Evolutionary conservation across 768 basidiomycete species (phyloP).

Genomic region (Sarcodon aspratus): DNA sequence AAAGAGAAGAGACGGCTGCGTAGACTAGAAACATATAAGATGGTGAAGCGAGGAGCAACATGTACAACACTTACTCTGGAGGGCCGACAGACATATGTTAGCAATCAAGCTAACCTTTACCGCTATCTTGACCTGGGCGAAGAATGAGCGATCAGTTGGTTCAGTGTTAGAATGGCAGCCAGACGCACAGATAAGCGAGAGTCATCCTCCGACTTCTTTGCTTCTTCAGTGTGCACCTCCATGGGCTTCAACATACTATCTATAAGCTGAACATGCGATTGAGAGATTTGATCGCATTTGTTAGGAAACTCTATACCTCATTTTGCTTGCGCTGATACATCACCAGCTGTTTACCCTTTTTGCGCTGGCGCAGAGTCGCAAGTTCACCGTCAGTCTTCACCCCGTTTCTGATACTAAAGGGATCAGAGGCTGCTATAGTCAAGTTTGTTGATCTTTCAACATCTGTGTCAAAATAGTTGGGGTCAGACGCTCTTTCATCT

Average conservation of each 20-base stretch:
- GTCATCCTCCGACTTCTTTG: conserved; percentile 54
- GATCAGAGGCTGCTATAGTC: conserved; percentile 35
- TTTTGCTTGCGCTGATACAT: conserved; percentile 65
- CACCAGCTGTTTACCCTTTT: conserved; percentile 53
- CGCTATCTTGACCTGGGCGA: conserved; percentile 71
- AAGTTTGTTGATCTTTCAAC: conserved; percentile 30
- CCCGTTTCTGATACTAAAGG: conserved; percentile 53
- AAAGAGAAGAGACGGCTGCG: conserved; percentile 76
- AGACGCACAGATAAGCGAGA: conserved; percentile 52
- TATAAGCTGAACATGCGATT: conserved; percentile 52
- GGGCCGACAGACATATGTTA: conserved; percentile 60
- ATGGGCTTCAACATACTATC: conserved; percentile 81
- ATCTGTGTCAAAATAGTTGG: conserved; percentile 9
- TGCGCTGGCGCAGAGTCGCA: conserved; percentile 41
- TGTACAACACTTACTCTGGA: conserved; percentile 45
- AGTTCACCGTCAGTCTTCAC: conserved; percentile 55
- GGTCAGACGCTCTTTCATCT: conserved; percentile 6
- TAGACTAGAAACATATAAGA: conserved; percentile 47
- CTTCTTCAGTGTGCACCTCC: conserved; percentile 81
- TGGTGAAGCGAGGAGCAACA: conserved; percentile 1
- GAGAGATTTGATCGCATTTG: conserved; percentile 1
- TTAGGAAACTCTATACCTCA: conserved; percentile 27
- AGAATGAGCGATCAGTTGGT: not conserved
- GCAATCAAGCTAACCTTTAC: conserved; percentile 72
- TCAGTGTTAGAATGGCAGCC: not conserved